phyloP scores from a whole-genome alignment of 805 yeast genomes.

The Cyberlindnera mrakii region DNA sequence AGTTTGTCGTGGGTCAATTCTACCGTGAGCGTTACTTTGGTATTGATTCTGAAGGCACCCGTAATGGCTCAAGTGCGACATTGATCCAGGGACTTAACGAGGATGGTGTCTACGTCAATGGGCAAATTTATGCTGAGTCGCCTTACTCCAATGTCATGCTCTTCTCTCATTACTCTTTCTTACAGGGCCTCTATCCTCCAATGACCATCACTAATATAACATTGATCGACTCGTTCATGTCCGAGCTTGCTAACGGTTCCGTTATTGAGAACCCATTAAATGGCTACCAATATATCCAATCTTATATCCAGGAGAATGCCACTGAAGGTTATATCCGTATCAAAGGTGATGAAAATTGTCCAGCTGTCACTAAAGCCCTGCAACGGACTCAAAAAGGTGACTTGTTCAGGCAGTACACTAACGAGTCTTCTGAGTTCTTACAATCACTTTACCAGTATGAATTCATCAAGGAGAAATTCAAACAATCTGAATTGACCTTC shows the following conservation, averaged over 20 bases:
- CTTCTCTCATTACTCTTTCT: slow-evolving; percentile 36
- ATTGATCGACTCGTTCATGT: slow-evolving; percentile 21
- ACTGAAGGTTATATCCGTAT: slow-evolving; percentile 35
- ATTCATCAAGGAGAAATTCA: slow-evolving; percentile 21
- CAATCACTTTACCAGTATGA: slow-evolving; percentile 26
- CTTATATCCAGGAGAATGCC: slow-evolving; percentile 29
- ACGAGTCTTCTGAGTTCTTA: slow-evolving; percentile 33
- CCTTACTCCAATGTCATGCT: slow-evolving; percentile 30
- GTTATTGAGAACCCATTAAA: slow-evolving; percentile 31
- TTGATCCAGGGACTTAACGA: slow-evolving; percentile 27
- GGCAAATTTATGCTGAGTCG: slow-evolving; percentile 33
- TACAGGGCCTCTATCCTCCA: slow-evolving; percentile 45
- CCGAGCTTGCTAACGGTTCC: slow-evolving; percentile 36
- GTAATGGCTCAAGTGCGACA: slow-evolving; percentile 22
- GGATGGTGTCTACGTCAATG: slow-evolving; percentile 30
- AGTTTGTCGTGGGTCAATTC: slow-evolving; percentile 33
- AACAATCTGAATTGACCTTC: slow-evolving; percentile 28
- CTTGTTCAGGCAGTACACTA: slow-evolving; percentile 24
- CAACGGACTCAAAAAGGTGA: slow-evolving; percentile 25
- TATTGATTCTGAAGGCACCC: slow-evolving; percentile 21
- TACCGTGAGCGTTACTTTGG: slow-evolving; percentile 39
- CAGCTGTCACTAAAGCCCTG: slow-evolving; percentile 30
- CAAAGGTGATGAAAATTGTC: slow-evolving; percentile 38
- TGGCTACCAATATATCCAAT: slow-evolving; percentile 42
- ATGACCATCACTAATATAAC: slow-evolving; percentile 20